Evolutionary conservation across 192 early-diverging fungal genomes (phyloP).

Genomic region (Funneliformis mosseae): DNA sequence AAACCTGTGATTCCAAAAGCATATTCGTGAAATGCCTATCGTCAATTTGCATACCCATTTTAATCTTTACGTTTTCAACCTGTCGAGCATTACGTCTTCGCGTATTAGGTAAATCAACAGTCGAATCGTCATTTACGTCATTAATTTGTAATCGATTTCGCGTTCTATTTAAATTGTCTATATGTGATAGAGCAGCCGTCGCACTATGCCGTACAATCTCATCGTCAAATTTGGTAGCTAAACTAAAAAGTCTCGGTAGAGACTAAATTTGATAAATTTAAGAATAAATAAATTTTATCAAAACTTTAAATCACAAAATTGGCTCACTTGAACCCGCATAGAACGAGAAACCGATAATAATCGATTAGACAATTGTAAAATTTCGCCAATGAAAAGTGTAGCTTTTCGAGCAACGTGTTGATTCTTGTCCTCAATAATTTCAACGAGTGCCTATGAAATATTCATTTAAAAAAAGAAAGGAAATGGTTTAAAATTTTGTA

Average conservation of each 20-base stretch:
- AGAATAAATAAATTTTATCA: not conserved
- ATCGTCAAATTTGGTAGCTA: conserved; percentile 78
- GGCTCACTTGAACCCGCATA: conserved; percentile 53
- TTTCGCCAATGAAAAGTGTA: conserved; percentile 73
- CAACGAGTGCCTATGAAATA: conserved; percentile 61
- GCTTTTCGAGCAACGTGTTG: conserved; percentile 63
- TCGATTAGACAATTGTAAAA: conserved; percentile 70
- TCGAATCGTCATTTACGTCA: not conserved
- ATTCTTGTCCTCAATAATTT: conserved; percentile 65
- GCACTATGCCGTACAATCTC: conserved; percentile 74
- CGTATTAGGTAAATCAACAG: conserved; percentile 5
- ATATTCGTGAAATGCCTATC: conserved; percentile 57
- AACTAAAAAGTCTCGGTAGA: conserved; percentile 68
- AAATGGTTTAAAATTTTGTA: not conserved
- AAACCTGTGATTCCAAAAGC: conserved; percentile 70
- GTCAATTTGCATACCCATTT: conserved; percentile 33
- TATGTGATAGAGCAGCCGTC: conserved; percentile 72
- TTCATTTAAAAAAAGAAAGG: not conserved
- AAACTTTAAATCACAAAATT: not conserved
- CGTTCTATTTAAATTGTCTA: conserved; percentile 64
- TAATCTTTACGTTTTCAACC: conserved; percentile 30
- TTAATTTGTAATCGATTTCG: conserved; percentile 42
- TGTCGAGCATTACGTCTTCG: conserved; percentile 30
- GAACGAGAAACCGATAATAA: conserved; percentile 63
- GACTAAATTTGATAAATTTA: conserved; percentile 48